Percentiles rank a stretch among this genome's conserved stretches.
phyloP scores from a whole-genome alignment of 495 filamentous ascomycete species.

The Darksidea phi region DNA sequence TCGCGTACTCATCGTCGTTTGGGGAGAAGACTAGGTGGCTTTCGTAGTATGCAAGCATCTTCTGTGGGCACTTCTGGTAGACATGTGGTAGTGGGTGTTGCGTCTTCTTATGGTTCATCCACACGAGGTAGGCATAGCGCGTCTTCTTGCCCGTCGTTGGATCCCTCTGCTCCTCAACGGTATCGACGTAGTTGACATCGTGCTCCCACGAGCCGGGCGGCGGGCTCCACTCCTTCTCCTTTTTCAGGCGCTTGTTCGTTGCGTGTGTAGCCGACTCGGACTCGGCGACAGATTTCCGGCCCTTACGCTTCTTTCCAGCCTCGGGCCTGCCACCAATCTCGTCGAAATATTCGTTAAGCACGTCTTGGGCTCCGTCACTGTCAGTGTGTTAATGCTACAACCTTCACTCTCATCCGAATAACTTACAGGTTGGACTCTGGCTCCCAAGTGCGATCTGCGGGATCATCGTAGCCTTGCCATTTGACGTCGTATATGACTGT shows the following conservation, averaged over 20 bases:
- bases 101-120: constrained; percentile 51
- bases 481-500: constrained; percentile 52
- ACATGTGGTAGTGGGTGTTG: constrained; percentile 40
- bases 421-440: constrained; percentile 57
- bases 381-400: neutral
- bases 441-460: constrained; percentile 59
- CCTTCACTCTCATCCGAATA: neutral
- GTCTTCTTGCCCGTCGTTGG: constrained; percentile 41
- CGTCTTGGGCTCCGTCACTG: constrained; percentile 52
- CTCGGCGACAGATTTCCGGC: constrained; percentile 14
- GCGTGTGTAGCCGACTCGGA: constrained; percentile 16
- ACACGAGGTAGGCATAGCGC: constrained; percentile 55
- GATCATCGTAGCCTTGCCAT: constrained; percentile 62
- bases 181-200: constrained; percentile 55
- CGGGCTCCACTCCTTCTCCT: constrained; percentile 48
- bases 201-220: constrained; percentile 59
- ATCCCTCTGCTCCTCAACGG: constrained; percentile 49
- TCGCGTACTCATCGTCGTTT: constrained; percentile 2
- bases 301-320: constrained; percentile 26
- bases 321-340: constrained; percentile 57
- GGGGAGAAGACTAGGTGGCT: constrained; percentile 33
- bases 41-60: constrained; percentile 46
- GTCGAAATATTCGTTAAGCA: constrained; percentile 56
- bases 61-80: constrained; percentile 47
- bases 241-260: constrained; percentile 25